phyloP scores from a whole-genome alignment of 2,329 filamentous ascomycete genomes.

The Kalmusia sp. region DNA sequence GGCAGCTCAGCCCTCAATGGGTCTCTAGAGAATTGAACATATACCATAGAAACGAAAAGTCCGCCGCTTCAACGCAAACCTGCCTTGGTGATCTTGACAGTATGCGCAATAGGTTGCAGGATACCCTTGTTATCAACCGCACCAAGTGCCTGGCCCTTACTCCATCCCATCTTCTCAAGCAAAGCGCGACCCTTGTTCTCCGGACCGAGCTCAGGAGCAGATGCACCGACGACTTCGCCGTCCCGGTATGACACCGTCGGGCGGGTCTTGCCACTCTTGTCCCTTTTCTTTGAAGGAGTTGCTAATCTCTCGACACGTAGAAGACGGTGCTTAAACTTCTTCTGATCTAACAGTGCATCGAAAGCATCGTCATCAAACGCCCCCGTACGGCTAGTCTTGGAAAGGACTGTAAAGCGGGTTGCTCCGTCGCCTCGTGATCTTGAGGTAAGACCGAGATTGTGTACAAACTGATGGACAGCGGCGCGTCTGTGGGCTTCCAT shows the following conservation, averaged over 20 bases:
- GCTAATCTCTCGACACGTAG: constrained; percentile 25
- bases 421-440: constrained; percentile 79
- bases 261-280: constrained; percentile 14
- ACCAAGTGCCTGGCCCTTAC: constrained; percentile 82
- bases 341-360: constrained; percentile 50
- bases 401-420: constrained; percentile 77
- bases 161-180: constrained; percentile 98
- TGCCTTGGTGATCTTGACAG: constrained; percentile 85
- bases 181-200: constrained; percentile 86
- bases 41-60: not conserved
- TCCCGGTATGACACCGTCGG: constrained; percentile 66
- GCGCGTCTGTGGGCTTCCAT: constrained; percentile 83
- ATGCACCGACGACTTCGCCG: constrained; percentile 86
- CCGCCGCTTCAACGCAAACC: constrained; percentile 61
- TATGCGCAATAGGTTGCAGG: constrained; percentile 81
- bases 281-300: constrained; percentile 10
- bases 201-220: constrained; percentile 80
- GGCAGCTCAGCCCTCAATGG: not conserved
- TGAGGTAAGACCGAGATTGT: constrained; percentile 78
- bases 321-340: constrained; percentile 59
- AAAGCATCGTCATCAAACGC: constrained; percentile 65
- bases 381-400: constrained; percentile 73
- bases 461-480: constrained; percentile 79
- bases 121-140: constrained; percentile 86
- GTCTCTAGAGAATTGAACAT: not conserved